phyloP scores from a whole-genome alignment of 2,329 filamentous ascomycete genomes.

The Cordyceps pruinosa region DNA sequence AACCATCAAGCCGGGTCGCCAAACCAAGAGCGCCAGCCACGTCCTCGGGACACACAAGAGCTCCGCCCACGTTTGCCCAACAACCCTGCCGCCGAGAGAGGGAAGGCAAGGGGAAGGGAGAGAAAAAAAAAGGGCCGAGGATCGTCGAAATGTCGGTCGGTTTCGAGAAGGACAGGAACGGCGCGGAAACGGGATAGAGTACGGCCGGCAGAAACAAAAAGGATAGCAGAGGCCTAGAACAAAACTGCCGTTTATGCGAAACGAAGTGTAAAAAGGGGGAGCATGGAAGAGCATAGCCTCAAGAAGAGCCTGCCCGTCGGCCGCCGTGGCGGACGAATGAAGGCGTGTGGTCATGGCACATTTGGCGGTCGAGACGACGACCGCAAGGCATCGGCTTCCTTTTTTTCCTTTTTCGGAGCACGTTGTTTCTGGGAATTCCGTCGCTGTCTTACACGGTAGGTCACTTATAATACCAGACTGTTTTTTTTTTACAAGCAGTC shows the following conservation, averaged over 20 bases:
- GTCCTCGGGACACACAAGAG: background rate
- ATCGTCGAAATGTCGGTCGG: conserved; percentile 4
- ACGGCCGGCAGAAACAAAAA: too few species aligned
- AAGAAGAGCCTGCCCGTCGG: too few species aligned
- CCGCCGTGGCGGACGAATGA: background rate
- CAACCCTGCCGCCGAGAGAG: too few species aligned
- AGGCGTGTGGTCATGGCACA: background rate
- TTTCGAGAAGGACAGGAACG: too few species aligned
- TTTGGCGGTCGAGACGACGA: background rate
- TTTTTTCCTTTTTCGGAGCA: background rate
- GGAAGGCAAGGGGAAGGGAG: too few species aligned
- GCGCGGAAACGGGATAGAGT: too few species aligned
- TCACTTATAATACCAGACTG: too few species aligned
- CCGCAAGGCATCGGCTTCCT: background rate
- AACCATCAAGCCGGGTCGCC: background rate
- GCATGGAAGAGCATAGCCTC: background rate
- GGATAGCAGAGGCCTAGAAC: too few species aligned
- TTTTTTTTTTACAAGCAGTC: background rate
- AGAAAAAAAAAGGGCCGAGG: background rate
- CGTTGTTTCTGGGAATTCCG: too few species aligned
- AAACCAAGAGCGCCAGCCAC: background rate
- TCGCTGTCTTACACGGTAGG: too few species aligned
- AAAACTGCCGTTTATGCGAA: too few species aligned
- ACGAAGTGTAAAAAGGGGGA: too few species aligned
- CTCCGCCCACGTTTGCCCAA: background rate